These are phyloP conservation scores for Skeletonema marinoi DNA, from an alignment of 108 stramenopile genomes.

Conservation along the genomic window DNA sequence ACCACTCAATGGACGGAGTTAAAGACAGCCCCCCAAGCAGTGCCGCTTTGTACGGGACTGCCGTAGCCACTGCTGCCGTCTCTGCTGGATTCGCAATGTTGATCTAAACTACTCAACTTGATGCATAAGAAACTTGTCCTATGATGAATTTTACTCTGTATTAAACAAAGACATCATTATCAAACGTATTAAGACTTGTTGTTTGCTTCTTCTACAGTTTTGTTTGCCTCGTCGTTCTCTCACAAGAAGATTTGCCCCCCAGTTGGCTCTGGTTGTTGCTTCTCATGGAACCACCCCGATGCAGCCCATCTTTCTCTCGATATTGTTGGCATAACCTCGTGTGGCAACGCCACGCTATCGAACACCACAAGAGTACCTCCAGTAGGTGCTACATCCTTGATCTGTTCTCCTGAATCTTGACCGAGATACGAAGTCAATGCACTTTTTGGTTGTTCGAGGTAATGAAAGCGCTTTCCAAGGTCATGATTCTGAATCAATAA, in stretches of 20 bases:
- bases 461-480: conserved; percentile 39
- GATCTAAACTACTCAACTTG: background rate
- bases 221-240: background rate
- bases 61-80: too few relatives aligned
- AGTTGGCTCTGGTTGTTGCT: conserved; percentile 40
- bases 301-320: conserved; percentile 57
- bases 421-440: conserved; percentile 16
- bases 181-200: background rate
- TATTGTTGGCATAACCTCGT: conserved; percentile 60
- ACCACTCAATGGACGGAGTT: too few relatives aligned
- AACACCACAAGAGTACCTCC: conserved; percentile 61
- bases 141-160: background rate
- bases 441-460: conserved; percentile 54
- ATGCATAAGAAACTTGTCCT: background rate
- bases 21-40: too few relatives aligned
- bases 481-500: conserved; percentile 23
- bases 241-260: background rate
- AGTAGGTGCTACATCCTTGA: conserved; percentile 43
- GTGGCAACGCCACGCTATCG: conserved; percentile 67
- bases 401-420: conserved; percentile 13
- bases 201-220: background rate
- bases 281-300: conserved; percentile 72
- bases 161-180: background rate
- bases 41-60: too few relatives aligned
- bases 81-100: background rate